Evolutionary conservation across 2,329 filamentous ascomycete genomes (phyloP), one percentile per base, ranked within the genome.

Genomic region (Aspergillaceae sp.): DNA sequence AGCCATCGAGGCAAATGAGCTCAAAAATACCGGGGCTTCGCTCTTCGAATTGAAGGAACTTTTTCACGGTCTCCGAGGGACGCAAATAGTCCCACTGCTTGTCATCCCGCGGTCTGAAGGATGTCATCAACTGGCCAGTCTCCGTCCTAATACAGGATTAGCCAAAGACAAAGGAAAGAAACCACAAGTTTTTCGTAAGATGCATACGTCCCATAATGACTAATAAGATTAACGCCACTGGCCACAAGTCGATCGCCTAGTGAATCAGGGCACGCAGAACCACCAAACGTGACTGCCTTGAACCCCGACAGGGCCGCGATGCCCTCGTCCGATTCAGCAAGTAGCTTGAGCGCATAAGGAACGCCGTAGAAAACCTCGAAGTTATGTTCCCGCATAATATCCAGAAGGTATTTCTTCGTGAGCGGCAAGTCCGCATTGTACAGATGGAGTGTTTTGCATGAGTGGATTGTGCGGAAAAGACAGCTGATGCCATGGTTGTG

Each of bases 321-420:
- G 0, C 81, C 82, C 11, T 74, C 70, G 0, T 75, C 65, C 0
- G 73, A 72, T 56, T 85, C 82, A 0, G 74, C 74, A 1, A 85
- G 67, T 0, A 86, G 63, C 55, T 84, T 84, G 11, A 86, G 60
- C 0, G 78, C 75, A 51, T 84, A 85, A 0, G 82, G 82, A 0
- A 85, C 82, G 2, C 71, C 74, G 47, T 82, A 75, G 30, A 84
- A 74, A 19, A 77, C 74, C 44, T 83, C 72, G 0, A 73, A 70
- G 11, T 70, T 51, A 46, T 71, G 58, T 5, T 58, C 58, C 5
- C 61, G 52, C 53, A 80, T 68, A 7, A 71, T 71, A 4, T 63
- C 57, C 1, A 76, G 60, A 1, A 81, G 61, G 10, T 72, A 66
- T n/a, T 68, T 63, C 2, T 65, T 66, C 0, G 80, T 79, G 3